Conservation (phyloP, 2,329 filamentous ascomycete genomes). For the Biscogniauxia marginata region DNA sequence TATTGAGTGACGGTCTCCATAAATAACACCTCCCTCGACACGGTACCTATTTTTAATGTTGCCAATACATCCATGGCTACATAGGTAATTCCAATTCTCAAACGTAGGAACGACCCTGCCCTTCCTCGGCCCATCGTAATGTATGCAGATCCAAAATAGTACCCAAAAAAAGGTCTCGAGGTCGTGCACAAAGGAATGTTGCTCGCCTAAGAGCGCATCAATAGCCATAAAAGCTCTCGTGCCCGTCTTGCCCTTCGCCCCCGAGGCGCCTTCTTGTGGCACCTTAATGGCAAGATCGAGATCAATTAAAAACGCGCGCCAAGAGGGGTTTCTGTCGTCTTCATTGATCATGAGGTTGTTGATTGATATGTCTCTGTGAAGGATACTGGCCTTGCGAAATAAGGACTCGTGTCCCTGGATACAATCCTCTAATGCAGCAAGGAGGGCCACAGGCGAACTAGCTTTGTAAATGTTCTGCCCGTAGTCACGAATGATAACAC, state of each 20-base stretch:
- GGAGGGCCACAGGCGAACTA: too few species aligned
- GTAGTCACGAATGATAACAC: too few species aligned
- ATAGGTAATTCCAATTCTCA: too few species aligned
- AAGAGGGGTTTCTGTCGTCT: not conserved
- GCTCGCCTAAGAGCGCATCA: not conserved
- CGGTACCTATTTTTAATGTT: too few species aligned
- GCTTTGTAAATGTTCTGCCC: too few species aligned
- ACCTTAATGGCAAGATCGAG: slow-evolving; percentile 27
- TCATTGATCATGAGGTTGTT: slow-evolving; percentile 16
- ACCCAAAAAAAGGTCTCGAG: too few species aligned
- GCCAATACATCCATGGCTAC: too few species aligned
- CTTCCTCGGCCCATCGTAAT: too few species aligned
- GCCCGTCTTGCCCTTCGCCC: slow-evolving; percentile 36
- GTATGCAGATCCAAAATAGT: too few species aligned
- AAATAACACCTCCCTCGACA: too few species aligned
- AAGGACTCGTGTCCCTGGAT: slow-evolving; percentile 7
- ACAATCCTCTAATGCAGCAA: slow-evolving; percentile 1
- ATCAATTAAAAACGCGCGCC: slow-evolving; percentile 16
- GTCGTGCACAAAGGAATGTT: not conserved
- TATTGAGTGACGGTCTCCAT: too few species aligned
- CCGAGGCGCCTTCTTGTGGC: slow-evolving; percentile 28
- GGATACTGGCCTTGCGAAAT: slow-evolving; percentile 26
- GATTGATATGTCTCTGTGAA: slow-evolving; percentile 34
- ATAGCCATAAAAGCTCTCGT: slow-evolving; percentile 25
- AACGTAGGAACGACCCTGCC: too few species aligned